These are phyloP conservation scores for Candida caryicola DNA, from an alignment of 805 yeast genomes.

Conservation along the genomic window DNA sequence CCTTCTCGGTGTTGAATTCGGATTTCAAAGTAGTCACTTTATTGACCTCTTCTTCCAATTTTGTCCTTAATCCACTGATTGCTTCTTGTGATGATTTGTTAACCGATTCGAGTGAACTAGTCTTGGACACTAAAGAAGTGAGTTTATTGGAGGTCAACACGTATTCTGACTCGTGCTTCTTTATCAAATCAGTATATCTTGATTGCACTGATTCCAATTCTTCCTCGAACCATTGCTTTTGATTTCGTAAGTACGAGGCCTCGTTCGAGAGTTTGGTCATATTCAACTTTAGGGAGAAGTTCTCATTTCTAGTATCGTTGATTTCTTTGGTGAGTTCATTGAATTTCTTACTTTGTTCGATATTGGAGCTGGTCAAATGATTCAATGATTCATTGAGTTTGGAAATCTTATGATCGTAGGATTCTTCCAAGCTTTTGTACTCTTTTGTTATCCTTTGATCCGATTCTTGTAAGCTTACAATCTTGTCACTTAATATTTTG, in stretches of 20 bases:
- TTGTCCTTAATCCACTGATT: conserved; percentile 47
- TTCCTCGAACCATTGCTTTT: conserved; percentile 39
- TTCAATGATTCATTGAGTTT: conserved; percentile 27
- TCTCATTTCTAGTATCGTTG: conserved; percentile 37
- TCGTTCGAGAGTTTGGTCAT: conserved; percentile 35
- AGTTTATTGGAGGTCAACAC: conserved; percentile 28
- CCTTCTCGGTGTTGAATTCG: conserved; percentile 47
- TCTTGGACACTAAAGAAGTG: conserved; percentile 24
- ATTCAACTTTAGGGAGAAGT: conserved; percentile 34
- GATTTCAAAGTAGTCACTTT: conserved; percentile 21
- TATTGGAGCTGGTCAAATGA: conserved; percentile 30
- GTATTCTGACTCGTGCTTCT: conserved; percentile 38
- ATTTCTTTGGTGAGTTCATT: conserved; percentile 35
- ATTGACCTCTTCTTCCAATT: conserved; percentile 25
- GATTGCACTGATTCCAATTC: conserved; percentile 36
- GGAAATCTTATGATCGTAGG: conserved; percentile 22
- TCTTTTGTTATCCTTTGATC: conserved; percentile 4
- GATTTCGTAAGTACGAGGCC: conserved; percentile 29
- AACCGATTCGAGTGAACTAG: conserved; percentile 28
- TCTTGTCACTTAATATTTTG: conserved; percentile 6
- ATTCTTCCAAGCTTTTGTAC: conserved; percentile 8
- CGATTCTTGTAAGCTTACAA: conserved; percentile 4
- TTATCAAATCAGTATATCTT: conserved; percentile 36
- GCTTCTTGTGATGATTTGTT: conserved; percentile 40
- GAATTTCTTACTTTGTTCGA: conserved; percentile 34